These are phyloP conservation scores for Sugiyamaella mastotermitis DNA, from an alignment of 805 yeast species.

Conservation along the genomic window DNA sequence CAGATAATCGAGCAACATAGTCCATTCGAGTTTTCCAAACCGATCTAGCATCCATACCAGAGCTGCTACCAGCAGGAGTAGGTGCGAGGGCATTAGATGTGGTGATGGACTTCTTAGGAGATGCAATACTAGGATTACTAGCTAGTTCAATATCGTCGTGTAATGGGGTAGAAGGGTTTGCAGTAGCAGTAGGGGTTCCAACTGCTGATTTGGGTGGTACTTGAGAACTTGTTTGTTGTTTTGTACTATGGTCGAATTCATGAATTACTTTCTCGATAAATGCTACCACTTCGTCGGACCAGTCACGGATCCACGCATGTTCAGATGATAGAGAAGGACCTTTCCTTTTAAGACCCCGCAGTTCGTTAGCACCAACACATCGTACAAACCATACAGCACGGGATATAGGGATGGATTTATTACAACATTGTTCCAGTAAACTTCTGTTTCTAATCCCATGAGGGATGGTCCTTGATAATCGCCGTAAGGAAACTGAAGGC, in stretches of 20 bases:
- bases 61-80: not conserved
- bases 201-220: not conserved
- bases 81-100: not conserved
- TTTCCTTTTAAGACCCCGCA: slow-evolving; percentile 51
- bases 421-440: slow-evolving; percentile 66
- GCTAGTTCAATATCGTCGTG: too few species aligned
- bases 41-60: not conserved
- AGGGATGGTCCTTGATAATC: slow-evolving; percentile 74
- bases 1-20: slow-evolving; percentile 54
- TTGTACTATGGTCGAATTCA: slow-evolving; percentile 32
- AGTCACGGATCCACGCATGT: slow-evolving; percentile 68
- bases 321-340: slow-evolving; percentile 33
- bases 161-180: not conserved
- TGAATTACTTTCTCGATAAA: slow-evolving; percentile 48
- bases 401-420: slow-evolving; percentile 62
- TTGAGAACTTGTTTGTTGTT: too few species aligned
- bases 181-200: slow-evolving; percentile 23
- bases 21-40: slow-evolving; percentile 46
- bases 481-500: slow-evolving; percentile 55
- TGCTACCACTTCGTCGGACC: slow-evolving; percentile 80
- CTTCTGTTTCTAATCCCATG: slow-evolving; percentile 78
- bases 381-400: slow-evolving; percentile 89
- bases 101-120: slow-evolving; percentile 2
- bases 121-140: not conserved
- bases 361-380: slow-evolving; percentile 78